Evolutionary conservation across 108 stramenopile genomes (phyloP).

Genomic region (Pseudonitzschia multiseries): DNA sequence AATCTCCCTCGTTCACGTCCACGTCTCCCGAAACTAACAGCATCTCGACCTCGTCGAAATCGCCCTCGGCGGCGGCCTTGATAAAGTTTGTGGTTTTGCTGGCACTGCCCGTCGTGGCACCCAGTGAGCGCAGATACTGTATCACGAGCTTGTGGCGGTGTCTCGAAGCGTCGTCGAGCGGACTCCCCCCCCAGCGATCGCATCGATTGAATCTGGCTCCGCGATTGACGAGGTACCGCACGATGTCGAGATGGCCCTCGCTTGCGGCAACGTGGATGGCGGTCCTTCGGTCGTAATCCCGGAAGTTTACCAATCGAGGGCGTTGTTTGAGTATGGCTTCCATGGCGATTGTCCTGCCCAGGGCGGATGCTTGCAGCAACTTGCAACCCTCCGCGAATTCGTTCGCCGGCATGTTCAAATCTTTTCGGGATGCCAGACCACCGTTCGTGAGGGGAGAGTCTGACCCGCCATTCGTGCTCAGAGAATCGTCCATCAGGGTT

Average conservation of each 20-base stretch:
- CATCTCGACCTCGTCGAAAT: constrained; percentile 72
- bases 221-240: constrained; percentile 45
- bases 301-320: constrained; percentile 70
- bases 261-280: constrained; percentile 81
- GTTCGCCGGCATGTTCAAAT: constrained; percentile 55
- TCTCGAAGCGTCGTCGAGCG: constrained; percentile 87
- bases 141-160: constrained; percentile 76
- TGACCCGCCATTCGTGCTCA: background rate
- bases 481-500: background rate
- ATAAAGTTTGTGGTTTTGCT: constrained; percentile 72
- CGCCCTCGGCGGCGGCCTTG: constrained; percentile 79
- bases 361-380: constrained; percentile 73
- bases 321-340: constrained; percentile 33
- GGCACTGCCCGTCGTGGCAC: constrained; percentile 69
- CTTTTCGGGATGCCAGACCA: constrained; percentile 49
- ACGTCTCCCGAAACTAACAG: constrained; percentile 40
- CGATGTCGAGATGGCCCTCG: constrained; percentile 78
- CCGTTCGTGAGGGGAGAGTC: background rate
- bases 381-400: constrained; percentile 84
- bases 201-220: constrained; percentile 71
- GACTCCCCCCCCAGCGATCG: constrained; percentile 81
- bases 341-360: constrained; percentile 47
- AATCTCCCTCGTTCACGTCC: constrained; percentile 76
- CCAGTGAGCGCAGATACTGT: constrained; percentile 60
- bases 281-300: constrained; percentile 88